Evolutionary conservation across 345 rosid species (phyloP).

Genomic region (Citrus medica): DNA sequence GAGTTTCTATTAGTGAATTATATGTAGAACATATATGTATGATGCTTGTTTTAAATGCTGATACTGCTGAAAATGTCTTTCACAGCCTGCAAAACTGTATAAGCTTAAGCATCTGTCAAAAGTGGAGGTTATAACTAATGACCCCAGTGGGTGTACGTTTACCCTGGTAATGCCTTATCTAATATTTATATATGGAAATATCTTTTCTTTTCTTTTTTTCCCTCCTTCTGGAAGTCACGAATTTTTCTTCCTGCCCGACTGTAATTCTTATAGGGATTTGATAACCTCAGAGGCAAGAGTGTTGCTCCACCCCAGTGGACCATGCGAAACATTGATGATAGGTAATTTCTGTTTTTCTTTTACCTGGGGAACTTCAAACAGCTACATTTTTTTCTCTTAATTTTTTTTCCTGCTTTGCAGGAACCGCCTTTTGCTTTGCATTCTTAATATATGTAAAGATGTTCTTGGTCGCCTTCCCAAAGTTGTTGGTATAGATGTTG

Average conservation of each 20-base stretch:
- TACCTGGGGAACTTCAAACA: background rate
- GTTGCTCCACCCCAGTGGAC: slow-evolving; percentile 99
- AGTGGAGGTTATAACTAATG: slow-evolving; percentile 91
- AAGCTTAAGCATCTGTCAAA: slow-evolving; percentile 94
- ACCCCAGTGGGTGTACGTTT: slow-evolving; percentile 96
- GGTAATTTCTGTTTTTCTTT: slow-evolving; percentile 37
- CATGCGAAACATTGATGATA: slow-evolving; percentile 95
- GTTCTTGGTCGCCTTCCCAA: slow-evolving; percentile 76
- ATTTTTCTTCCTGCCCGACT: slow-evolving; percentile 24
- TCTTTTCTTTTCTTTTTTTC: background rate
- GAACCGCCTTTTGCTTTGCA: slow-evolving; percentile 71
- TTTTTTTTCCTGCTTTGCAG: slow-evolving; percentile 29
- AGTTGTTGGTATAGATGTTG: slow-evolving; percentile 88
- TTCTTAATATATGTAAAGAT: slow-evolving; percentile 76
- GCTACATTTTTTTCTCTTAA: background rate
- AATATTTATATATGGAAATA: background rate
- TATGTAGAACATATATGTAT: background rate
- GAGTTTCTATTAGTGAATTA: background rate
- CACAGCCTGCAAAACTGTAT: slow-evolving; percentile 90
- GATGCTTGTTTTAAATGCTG: slow-evolving; percentile 10
- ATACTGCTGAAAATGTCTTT: slow-evolving; percentile 13
- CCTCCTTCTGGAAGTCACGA: background rate
- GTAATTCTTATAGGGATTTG: slow-evolving; percentile 75
- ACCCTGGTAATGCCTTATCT: slow-evolving; percentile 57
- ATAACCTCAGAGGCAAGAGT: slow-evolving; percentile 95